Evolutionary conservation across 306 rosid species (phyloP), one percentile per base, ranked within the genome.

Genomic region (Luffa acutangula): DNA sequence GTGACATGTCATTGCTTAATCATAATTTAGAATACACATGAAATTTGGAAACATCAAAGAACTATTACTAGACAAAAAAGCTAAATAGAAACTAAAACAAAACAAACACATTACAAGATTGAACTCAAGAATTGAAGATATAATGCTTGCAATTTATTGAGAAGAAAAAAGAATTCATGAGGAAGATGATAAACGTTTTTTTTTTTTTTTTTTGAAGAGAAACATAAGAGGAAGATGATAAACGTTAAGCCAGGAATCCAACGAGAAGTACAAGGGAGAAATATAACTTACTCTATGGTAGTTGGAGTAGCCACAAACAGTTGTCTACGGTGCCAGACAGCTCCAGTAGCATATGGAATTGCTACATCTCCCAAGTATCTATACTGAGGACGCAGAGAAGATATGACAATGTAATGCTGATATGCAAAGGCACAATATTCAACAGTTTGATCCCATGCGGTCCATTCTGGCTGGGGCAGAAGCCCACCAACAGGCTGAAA

Each of bases 401-500:
- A 93, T 81, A 96, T 93, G 84, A 96, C 96, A 58, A 96, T 90
- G 90, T 91, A 90, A 74, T 89, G 91, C 76, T 87, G 98, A 86
- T 91, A 96, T 51, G 94, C 99, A 87, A 96, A 96, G 75, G 99
- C 98, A 86, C 99, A 91, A 84, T 93, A 91, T 81, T 96, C 99
- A 12, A 96, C 96, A 25, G 96, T 90, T 85, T 96, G 97, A 86
- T 93, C 99, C 99, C 99, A 96, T 34, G 97, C 93, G 79, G 97
- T 90, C 99, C 99, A 96, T 83, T 93, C 99, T 81, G 99, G 99
- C 86, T 93, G 99, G 74, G 98, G 99, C 87, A 96, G 97, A 84
- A 96, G 90, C 78, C 88, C 92, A 21, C 99, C 99, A 75, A 96
- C 91, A 11, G 99, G 98, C 85, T 93, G 97, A 81, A 93, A 96